Evolutionary conservation across 164 flowering plant species (phyloP).

Genomic region (Stephania yunnanensis): DNA sequence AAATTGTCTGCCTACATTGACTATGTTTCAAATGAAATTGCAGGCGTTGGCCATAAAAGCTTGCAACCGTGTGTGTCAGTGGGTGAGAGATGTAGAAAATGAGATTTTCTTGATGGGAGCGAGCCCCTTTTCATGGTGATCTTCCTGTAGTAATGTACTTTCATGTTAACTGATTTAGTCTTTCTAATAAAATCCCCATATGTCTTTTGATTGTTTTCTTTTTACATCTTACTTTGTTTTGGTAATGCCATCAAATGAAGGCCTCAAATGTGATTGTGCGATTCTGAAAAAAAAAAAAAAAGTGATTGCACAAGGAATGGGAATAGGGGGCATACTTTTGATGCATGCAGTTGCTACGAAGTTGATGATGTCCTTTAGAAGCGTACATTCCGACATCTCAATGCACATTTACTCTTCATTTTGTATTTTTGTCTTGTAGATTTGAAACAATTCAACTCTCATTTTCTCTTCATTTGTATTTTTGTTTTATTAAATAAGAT

Average conservation of each 20-base stretch:
- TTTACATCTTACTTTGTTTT: not conserved
- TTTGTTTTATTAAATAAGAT: too few relatives aligned
- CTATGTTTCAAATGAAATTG: slow-evolving; percentile 15
- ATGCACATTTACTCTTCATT: too few relatives aligned
- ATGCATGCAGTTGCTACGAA: too few relatives aligned
- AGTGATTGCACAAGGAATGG: too few relatives aligned
- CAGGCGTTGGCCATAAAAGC: slow-evolving; percentile 90
- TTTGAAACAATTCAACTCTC: too few relatives aligned
- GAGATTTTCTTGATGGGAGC: slow-evolving; percentile 92
- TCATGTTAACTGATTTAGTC: slow-evolving; percentile 17
- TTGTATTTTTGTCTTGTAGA: too few relatives aligned
- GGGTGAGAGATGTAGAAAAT: slow-evolving; percentile 95
- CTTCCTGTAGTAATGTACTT: slow-evolving; percentile 14
- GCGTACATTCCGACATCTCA: too few relatives aligned
- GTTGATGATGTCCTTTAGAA: too few relatives aligned
- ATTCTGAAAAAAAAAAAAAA: too few relatives aligned
- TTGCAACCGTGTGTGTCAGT: slow-evolving; percentile 89
- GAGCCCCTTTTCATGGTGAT: slow-evolving; percentile 97
- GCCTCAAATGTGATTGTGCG: not conserved
- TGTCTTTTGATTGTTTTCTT: slow-evolving; percentile 1
- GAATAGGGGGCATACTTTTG: too few relatives aligned
- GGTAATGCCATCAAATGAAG: not conserved
- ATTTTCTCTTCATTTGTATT: too few relatives aligned
- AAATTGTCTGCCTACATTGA: not conserved
- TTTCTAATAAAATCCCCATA: slow-evolving; percentile 18